phyloP scores from a whole-genome alignment of 139 green algal genomes.

The Micractinium conductrix region DNA sequence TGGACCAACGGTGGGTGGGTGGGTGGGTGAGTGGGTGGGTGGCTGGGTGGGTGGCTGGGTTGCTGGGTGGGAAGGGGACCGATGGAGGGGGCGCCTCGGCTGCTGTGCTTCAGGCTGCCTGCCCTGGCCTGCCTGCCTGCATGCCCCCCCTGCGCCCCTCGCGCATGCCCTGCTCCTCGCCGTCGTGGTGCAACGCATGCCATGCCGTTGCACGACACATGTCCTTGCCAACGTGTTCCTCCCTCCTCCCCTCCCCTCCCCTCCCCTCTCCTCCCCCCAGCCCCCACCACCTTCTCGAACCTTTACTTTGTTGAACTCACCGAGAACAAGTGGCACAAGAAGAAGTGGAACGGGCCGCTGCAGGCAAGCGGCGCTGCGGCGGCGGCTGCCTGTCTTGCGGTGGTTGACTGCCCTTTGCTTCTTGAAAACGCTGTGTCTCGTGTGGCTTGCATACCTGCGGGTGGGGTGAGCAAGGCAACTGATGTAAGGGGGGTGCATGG shows the following conservation, averaged over 20 bases:
- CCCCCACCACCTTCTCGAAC: conserved; percentile 89
- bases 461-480: too few species aligned
- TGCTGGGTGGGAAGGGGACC: neutral
- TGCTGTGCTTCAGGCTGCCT: neutral
- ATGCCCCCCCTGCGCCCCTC: neutral
- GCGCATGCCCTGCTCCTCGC: too few species aligned
- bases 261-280: neutral
- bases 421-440: too few species aligned
- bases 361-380: conserved; percentile 42
- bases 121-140: neutral
- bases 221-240: too few species aligned
- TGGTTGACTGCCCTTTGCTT: neutral
- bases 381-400: neutral
- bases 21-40: neutral
- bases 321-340: conserved; percentile 85
- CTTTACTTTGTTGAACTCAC: conserved; percentile 83
- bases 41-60: neutral
- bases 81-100: neutral
- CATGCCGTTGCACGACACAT: too few species aligned
- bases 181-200: too few species aligned
- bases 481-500: too few species aligned
- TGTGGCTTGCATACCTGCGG: too few species aligned
- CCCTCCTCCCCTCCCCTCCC: neutral
- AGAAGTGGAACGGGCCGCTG: conserved; percentile 80
- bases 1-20: conserved; percentile 46